Percentiles rank a stretch among this genome's conserved stretches.
These are phyloP conservation scores for Fagus crenata DNA, from an alignment of 306 rosid species.

Conservation along the genomic window DNA sequence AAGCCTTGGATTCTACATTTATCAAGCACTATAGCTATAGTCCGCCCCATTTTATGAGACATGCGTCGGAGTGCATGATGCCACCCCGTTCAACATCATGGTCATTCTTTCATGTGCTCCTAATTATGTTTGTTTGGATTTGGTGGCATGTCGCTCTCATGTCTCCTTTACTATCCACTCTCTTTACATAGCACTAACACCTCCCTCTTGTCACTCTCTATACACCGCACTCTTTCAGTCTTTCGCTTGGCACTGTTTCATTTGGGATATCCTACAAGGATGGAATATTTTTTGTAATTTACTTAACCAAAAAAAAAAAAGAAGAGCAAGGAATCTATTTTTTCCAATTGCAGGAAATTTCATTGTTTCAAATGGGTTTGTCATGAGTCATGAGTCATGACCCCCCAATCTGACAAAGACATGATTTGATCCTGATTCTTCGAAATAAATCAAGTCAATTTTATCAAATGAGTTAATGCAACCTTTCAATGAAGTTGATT, in stretches of 20 bases:
- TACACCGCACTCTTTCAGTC: not conserved
- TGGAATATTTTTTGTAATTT: not conserved
- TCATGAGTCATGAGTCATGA: too few relatives aligned
- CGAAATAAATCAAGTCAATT: too few relatives aligned
- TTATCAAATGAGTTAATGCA: too few relatives aligned
- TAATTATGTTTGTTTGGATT: constrained; percentile 40
- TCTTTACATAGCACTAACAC: not conserved
- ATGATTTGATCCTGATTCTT: too few relatives aligned
- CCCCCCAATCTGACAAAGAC: too few relatives aligned
- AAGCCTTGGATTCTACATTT: constrained; percentile 62
- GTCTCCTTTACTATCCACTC: not conserved
- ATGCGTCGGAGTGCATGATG: constrained; percentile 26
- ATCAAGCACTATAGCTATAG: constrained; percentile 6
- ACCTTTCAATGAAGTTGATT: too few relatives aligned
- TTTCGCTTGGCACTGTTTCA: not conserved
- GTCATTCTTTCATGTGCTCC: constrained; percentile 51
- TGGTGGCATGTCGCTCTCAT: constrained; percentile 60
- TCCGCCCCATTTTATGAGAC: constrained; percentile 29
- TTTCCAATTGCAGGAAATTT: not conserved
- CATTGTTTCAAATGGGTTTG: not conserved
- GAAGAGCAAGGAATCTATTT: not conserved
- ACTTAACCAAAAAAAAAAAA: not conserved
- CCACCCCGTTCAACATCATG: constrained; percentile 21
- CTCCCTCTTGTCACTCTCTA: not conserved
- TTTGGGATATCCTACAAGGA: not conserved